Base-by-base conservation (phyloP, 768 basidiomycete species). In the Kwoniella bestiolae region DNA sequence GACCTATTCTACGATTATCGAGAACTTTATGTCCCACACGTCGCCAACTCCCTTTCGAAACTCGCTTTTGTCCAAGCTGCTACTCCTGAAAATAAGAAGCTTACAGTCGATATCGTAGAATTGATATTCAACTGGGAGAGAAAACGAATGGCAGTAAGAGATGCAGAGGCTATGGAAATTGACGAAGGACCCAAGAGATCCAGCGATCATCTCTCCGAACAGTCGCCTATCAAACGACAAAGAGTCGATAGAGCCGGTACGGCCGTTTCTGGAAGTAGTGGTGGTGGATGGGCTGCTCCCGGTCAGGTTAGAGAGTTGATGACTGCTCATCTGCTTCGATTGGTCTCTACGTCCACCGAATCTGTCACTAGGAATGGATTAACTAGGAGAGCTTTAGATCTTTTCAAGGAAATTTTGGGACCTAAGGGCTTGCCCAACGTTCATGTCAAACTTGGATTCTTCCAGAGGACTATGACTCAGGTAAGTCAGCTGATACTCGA, bases 321-420 rank as follows among this genome's bases (percentile, higher is more conserved):
- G 83, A 90, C 97, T 68, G 94, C 92, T 83, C 96, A 94, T 81
- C 86, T 99, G 34, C 88, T 99, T n/a, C 89, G 95, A 51, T 85
- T 98, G 50, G 88, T 91, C 8, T 91, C 91, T 16, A 85, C 86
- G 31, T 80, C 83, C 38, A 41, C 69, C 2, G 83, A 84, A 63
- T 73, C 79, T 0, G 74, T 83, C 57, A 68, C 77, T 26, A 70
- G 77, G 25, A 78, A 78, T 38, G 80, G 80, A 49, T 71, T 84
- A 35, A 81, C 81, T 38, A 69, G 71, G 41, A 72, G 83, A 51
- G 82, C 83, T 16, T 76, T 84, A 56, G 78, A 80, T 12, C 76
- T 84, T 5, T 84, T 99, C 56, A 88, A 90, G 72, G 84, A 86
- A 68, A 89, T 99, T 75, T 86, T 94, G 21, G 88, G 90, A 1